Percentiles rank a stretch among this genome's conserved stretches.
These are phyloP conservation scores for Malassezia vespertilionis DNA, from an alignment of 1,284 basidiomycete genomes.

Conservation along the genomic window DNA sequence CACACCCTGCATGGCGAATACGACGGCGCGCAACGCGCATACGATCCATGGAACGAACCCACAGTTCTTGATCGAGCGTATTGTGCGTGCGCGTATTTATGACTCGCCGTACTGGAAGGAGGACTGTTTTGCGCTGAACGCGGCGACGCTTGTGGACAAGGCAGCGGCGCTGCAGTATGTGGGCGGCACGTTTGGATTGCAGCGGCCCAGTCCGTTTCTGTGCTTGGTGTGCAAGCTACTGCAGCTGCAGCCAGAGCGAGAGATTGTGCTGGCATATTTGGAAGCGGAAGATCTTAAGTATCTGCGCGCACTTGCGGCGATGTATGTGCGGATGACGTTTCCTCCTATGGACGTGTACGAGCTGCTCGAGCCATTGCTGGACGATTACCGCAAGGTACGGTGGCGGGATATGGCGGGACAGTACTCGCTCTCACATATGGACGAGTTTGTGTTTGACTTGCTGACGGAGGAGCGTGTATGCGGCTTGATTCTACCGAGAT, in stretches of 20 bases:
- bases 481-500: conserved; percentile 85
- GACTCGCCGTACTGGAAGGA: conserved; percentile 95
- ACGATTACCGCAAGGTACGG: conserved; percentile 83
- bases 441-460: conserved; percentile 79
- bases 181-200: conserved; percentile 58
- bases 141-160: conserved; percentile 84
- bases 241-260: conserved; percentile 93
- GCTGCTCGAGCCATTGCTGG: conserved; percentile 79
- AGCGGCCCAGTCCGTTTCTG: conserved; percentile 53
- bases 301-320: conserved; percentile 76
- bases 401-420: conserved; percentile 61
- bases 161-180: conserved; percentile 70
- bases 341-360: conserved; percentile 78
- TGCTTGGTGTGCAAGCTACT: conserved; percentile 84
- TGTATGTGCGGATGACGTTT: conserved; percentile 93
- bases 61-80: conserved; percentile 88
- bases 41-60: conserved; percentile 80
- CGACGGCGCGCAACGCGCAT: conserved; percentile 66
- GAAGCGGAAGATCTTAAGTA: conserved; percentile 93
- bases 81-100: conserved; percentile 90
- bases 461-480: conserved; percentile 83
- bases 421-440: conserved; percentile 68
- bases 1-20: conserved; percentile 59
- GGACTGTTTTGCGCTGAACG: conserved; percentile 51
- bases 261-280: conserved; percentile 87